These are phyloP conservation scores for Triticum turgidum DNA, from an alignment of 176 grass and related monocot species.

Conservation along the genomic window DNA sequence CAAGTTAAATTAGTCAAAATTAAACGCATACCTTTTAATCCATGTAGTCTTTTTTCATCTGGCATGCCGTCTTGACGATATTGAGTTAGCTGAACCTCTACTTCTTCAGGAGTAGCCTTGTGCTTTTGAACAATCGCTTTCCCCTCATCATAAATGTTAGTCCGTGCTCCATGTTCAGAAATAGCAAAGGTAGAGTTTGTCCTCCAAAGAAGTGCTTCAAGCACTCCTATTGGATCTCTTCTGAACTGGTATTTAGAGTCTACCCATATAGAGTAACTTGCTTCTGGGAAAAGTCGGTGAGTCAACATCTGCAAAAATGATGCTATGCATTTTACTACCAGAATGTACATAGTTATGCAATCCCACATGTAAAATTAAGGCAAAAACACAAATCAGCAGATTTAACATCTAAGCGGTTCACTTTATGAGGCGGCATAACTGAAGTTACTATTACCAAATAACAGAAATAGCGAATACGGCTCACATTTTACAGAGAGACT, in stretches of 20 bases:
- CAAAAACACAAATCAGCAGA: conserved; percentile 16
- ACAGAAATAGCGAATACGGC: background rate
- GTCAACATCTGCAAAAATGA: conserved; percentile 70
- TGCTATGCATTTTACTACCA: conserved; percentile 1
- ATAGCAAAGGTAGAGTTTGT: conserved; percentile 86
- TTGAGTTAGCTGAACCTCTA: conserved; percentile 72
- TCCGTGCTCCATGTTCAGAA: conserved; percentile 90
- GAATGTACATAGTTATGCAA: background rate
- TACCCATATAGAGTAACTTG: conserved; percentile 96
- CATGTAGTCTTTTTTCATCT: conserved; percentile 52
- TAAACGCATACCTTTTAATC: conserved; percentile 46
- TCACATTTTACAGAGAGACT: background rate
- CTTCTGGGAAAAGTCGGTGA: conserved; percentile 89
- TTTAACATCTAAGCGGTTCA: background rate
- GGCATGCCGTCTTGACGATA: conserved; percentile 77
- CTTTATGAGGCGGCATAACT: background rate
- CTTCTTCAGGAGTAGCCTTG: conserved; percentile 93
- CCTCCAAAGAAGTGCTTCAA: conserved; percentile 89
- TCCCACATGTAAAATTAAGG: background rate
- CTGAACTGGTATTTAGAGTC: conserved; percentile 98
- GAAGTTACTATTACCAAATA: background rate
- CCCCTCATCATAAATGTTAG: conserved; percentile 83
- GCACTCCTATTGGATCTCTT: conserved; percentile 79
- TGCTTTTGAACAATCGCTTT: conserved; percentile 87
- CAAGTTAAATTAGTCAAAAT: conserved; percentile 20